phyloP scores from a whole-genome alignment of 129 eudicot species.

The Chrysanthemum seticuspe region DNA sequence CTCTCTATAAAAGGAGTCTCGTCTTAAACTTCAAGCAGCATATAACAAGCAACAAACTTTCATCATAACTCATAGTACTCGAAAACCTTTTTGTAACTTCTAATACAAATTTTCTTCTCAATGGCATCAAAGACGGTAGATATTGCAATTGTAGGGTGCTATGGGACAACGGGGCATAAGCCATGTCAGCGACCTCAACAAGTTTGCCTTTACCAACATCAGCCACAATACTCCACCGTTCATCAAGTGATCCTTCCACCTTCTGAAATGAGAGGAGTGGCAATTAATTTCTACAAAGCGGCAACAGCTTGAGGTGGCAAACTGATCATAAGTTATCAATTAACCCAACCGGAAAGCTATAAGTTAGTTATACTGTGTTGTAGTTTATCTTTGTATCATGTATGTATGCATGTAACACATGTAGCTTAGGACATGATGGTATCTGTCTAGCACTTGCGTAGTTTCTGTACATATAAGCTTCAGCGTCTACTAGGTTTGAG shows the following conservation, averaged over 20 bases:
- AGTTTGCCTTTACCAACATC: slow-evolving; percentile 25
- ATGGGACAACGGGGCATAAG: slow-evolving; percentile 19
- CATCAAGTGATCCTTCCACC: slow-evolving; percentile 33
- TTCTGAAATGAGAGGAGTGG: slow-evolving; percentile 23
- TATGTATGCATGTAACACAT: background rate
- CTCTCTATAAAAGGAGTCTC: slow-evolving; percentile 31
- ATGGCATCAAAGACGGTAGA: slow-evolving; percentile 40
- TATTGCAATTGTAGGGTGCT: slow-evolving; percentile 24
- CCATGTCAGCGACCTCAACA: slow-evolving; percentile 25
- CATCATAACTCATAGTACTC: slow-evolving; percentile 12
- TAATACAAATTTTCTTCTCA: slow-evolving; percentile 13
- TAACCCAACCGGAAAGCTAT: slow-evolving; percentile 14
- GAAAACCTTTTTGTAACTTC: slow-evolving; percentile 6
- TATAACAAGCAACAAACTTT: slow-evolving; percentile 26
- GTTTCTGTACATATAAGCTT: slow-evolving; percentile 25
- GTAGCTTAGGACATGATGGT: slow-evolving; percentile 12
- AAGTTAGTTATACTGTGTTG: slow-evolving; percentile 13
- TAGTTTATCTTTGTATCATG: slow-evolving; percentile 16
- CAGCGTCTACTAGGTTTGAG: slow-evolving; percentile 22
- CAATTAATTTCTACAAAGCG: slow-evolving; percentile 35
- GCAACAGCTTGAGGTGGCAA: slow-evolving; percentile 30
- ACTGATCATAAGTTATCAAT: no score
- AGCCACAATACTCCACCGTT: slow-evolving; percentile 31
- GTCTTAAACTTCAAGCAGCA: slow-evolving; percentile 21
- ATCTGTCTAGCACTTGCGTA: slow-evolving; percentile 20